Evolutionary conservation across 352 stramenopile species (phyloP), one percentile per base, ranked within the genome.

Genomic region (Globisporangium irregulare): DNA sequence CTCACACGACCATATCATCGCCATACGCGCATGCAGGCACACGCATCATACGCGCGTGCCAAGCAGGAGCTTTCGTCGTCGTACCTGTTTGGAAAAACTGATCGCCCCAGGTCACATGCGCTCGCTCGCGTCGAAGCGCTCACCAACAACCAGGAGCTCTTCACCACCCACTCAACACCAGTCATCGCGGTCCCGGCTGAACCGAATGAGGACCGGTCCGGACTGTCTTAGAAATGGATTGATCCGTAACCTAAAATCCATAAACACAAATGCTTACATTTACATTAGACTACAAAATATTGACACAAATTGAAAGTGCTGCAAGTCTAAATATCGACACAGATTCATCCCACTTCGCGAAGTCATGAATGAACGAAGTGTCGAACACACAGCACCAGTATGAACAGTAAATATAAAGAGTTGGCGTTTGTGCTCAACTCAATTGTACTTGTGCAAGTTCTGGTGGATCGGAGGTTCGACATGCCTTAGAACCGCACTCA

Each of bases 61-160:
- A 43, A 43, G 36, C 36, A 43, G 14, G 36, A 43, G 36, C 36
- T 43, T 61, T 56, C 41, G 34, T 61, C 48, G 9, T 20, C 76
- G 75, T 80, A 87, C 80, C 80, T 88, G 80, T 86, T 76, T 88
- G 80, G 80, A 85, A 83, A 83, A 80, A 84, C 67, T 73, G 67
- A 73, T 58, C 55, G 55, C 24, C 24, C 25, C 22, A 1, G 10
- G 53, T 60, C 59, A 34, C 50, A 58, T 57, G 25, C 43, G 59
- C 25, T 22, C 18, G 25, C 29, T 60, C 29, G 15, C 54, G 20
- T 27, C 20, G 20, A 8, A 46, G 20, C 56, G 48, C 48, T 4
- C 48, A 6, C n/a, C 18, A 14, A 12, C 41, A 25, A 62, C 41
- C 50, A 57, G 12, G 24, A 64, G 59, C 59, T 66, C 60, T 66